Evolutionary conservation across 169 alveolate species (phyloP).

Genomic region (Plasmodium relictum): DNA sequence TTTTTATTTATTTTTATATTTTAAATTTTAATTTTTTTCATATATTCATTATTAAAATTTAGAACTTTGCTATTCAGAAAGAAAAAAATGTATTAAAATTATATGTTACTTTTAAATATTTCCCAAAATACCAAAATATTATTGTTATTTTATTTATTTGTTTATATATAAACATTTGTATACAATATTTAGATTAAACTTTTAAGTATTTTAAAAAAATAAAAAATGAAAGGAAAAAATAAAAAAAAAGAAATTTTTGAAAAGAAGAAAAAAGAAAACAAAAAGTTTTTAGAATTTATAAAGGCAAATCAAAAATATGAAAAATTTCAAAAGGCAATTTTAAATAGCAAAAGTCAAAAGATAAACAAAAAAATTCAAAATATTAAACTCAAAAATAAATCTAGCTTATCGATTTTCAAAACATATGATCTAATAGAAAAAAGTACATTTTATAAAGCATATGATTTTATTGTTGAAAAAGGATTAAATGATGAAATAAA

Average conservation of each 20-base stretch:
- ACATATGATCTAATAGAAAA: conserved; percentile 29
- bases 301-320: conserved; percentile 69
- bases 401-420: conserved; percentile 4
- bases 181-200: too few relatives aligned
- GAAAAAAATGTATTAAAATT: too few relatives aligned
- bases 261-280: conserved; percentile 66
- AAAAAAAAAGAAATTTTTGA: conserved; percentile 66
- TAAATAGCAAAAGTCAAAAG: conserved; percentile 46
- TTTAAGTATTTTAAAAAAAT: background rate
- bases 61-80: too few relatives aligned
- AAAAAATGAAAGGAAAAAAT: conserved; percentile 40
- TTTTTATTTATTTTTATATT: too few relatives aligned
- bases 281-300: conserved; percentile 30
- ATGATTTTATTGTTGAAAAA: conserved; percentile 60
- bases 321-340: conserved; percentile 65
- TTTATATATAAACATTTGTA: background rate
- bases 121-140: too few relatives aligned
- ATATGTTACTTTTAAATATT: too few relatives aligned
- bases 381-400: conserved; percentile 38
- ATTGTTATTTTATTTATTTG: background rate
- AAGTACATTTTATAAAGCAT: conserved; percentile 59
- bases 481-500: conserved; percentile 21
- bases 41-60: too few relatives aligned
- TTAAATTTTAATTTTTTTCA: too few relatives aligned
- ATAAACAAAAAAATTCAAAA: conserved; percentile 42